These are phyloP conservation scores for Solanum chmielewskii DNA, from an alignment of 257 asterid species.

Conservation along the genomic window DNA sequence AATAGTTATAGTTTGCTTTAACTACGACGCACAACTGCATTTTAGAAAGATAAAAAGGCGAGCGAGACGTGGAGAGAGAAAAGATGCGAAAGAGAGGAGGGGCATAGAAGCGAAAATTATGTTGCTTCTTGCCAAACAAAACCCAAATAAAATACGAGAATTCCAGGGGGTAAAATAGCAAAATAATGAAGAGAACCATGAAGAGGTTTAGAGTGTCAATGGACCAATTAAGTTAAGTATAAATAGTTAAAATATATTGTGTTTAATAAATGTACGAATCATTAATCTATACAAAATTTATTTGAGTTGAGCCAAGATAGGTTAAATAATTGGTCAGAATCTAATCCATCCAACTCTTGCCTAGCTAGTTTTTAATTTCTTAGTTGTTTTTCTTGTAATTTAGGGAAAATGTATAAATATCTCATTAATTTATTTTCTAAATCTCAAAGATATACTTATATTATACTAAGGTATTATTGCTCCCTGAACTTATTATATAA, in stretches of 20 bases:
- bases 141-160: background rate
- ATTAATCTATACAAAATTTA: background rate
- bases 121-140: background rate
- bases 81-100: background rate
- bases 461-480: fast-evolving
- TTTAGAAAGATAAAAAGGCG: background rate
- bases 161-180: no score
- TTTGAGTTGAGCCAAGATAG: background rate
- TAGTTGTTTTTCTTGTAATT: background rate
- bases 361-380: background rate
- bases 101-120: no score
- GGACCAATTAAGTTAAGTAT: background rate
- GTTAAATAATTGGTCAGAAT: background rate
- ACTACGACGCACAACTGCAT: background rate
- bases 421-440: fast-evolving
- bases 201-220: background rate
- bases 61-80: background rate
- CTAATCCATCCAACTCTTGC: background rate
- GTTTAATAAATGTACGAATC: background rate
- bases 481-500: no score
- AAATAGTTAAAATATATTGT: no score
- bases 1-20: background rate
- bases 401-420: no score
- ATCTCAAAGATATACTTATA: no score
- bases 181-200: background rate